phyloP scores from a whole-genome alignment of 2,329 filamentous ascomycete species.

The Cladobotryum protrusum region DNA sequence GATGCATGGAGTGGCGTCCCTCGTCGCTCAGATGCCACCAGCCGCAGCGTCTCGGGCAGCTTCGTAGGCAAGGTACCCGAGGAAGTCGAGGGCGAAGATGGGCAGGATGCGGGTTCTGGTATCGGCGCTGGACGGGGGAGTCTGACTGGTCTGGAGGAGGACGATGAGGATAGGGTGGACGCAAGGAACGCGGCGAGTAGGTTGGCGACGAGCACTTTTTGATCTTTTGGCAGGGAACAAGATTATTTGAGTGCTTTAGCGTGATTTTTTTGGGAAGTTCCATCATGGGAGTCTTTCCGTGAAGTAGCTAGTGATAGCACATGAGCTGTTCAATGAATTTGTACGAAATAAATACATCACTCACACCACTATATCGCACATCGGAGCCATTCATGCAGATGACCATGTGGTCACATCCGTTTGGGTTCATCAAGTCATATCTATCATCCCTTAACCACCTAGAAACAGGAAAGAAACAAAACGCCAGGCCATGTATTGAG shows the following conservation, averaged over 20 bases:
- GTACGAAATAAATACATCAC: too few species aligned
- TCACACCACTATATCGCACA: too few species aligned
- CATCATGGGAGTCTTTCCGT: too few species aligned
- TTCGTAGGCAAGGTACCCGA: conserved; percentile 60
- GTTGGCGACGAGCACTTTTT: conserved; percentile 92
- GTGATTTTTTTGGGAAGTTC: too few species aligned
- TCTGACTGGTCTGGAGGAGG: conserved; percentile 59
- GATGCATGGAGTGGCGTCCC: conserved; percentile 97
- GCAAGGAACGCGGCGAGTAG: conserved; percentile 92
- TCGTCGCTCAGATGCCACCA: conserved; percentile 70
- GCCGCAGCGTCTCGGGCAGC: conserved; percentile 69
- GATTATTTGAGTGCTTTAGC: background rate
- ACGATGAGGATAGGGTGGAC: conserved; percentile 90
- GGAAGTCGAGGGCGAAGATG: conserved; percentile 47
- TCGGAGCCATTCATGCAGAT: too few species aligned
- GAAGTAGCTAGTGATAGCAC: too few species aligned
- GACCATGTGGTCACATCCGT: background rate
- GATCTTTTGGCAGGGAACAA: background rate
- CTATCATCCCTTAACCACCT: background rate
- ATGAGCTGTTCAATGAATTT: too few species aligned
- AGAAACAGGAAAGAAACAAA: background rate
- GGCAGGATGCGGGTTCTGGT: conserved; percentile 30
- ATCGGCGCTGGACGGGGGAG: conserved; percentile 39
- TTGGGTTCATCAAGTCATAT: conserved; percentile 1
- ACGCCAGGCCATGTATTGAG: background rate